A percentile compares a stretch with the other conserved stretches of the same genome.
phyloP scores from a whole-genome alignment of 2,329 filamentous ascomycete genomes.

The Dendrostoma leiphaemia region DNA sequence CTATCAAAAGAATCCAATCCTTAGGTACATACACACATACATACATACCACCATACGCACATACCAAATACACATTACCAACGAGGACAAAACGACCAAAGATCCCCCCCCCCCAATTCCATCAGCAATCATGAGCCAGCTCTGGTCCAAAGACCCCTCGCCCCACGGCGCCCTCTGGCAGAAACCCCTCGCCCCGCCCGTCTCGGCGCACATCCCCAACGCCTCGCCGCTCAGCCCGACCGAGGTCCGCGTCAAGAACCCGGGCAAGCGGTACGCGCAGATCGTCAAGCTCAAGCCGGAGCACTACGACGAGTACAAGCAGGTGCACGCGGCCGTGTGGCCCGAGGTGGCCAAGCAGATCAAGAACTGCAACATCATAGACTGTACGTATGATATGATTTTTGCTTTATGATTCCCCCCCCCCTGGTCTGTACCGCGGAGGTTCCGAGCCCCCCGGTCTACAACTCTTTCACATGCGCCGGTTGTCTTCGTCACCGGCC shows the following conservation, averaged over 20 bases:
- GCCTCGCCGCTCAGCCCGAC: slow-evolving; percentile 10
- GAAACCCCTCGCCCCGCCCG: slow-evolving; percentile 6
- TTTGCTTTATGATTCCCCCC: background rate
- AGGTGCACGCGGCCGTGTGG: slow-evolving; percentile 72
- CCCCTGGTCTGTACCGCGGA: too few relatives aligned
- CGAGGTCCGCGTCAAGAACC: slow-evolving; percentile 15
- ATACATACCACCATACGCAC: background rate
- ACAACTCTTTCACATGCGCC: too few relatives aligned
- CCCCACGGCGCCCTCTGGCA: slow-evolving; percentile 13
- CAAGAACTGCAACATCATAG: slow-evolving; percentile 69
- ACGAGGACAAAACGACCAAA: too few relatives aligned
- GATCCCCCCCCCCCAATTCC: background rate
- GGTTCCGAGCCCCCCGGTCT: too few relatives aligned
- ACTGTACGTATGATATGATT: slow-evolving; percentile 53
- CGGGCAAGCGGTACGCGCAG: slow-evolving; percentile 46
- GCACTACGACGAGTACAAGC: slow-evolving; percentile 67
- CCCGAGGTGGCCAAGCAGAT: slow-evolving; percentile 76
- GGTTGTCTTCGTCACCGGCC: too few relatives aligned
- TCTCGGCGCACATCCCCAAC: slow-evolving; percentile 9
- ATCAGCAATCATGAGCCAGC: slow-evolving; percentile 21
- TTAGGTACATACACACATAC: too few relatives aligned
- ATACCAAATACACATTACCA: too few relatives aligned
- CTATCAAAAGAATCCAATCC: background rate
- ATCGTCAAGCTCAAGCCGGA: slow-evolving; percentile 71
- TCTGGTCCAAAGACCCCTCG: slow-evolving; percentile 20